A percentile compares a stretch with the other conserved stretches of the same genome.
Evolutionary conservation across 352 stramenopile species (phyloP).

Genomic region (Globisporangium nunn): DNA sequence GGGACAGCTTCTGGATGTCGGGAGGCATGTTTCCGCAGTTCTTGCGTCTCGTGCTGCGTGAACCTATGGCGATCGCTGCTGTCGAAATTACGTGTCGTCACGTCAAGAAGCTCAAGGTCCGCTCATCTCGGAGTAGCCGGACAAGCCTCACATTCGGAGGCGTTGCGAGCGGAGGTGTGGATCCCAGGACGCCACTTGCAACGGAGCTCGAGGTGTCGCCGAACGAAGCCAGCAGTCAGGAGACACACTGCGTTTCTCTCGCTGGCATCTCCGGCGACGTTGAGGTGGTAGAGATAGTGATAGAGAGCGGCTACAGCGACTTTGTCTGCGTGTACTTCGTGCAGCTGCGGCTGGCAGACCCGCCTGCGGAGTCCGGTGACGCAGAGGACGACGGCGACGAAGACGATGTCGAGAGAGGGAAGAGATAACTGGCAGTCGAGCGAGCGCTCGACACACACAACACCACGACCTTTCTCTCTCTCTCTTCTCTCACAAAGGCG

Average conservation of each 20-base stretch:
- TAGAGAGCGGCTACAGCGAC: constrained; percentile 59
- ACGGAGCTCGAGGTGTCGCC: constrained; percentile 28
- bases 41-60: constrained; percentile 48
- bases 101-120: constrained; percentile 51
- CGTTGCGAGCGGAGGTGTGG: constrained; percentile 18
- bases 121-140: constrained; percentile 24
- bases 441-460: not conserved
- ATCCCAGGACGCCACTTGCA: not conserved
- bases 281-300: constrained; percentile 59
- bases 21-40: constrained; percentile 71
- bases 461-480: not conserved
- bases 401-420: not conserved
- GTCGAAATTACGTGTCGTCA: constrained; percentile 71
- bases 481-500: not conserved
- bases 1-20: constrained; percentile 58
- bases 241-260: constrained; percentile 46
- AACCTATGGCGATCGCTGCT: constrained; percentile 41
- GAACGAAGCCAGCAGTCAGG: constrained; percentile 36
- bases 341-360: constrained; percentile 10
- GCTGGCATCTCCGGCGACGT: constrained; percentile 2
- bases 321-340: constrained; percentile 70
- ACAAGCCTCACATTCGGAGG: constrained; percentile 16
- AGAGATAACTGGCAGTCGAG: not conserved
- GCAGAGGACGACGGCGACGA: constrained; percentile 1
- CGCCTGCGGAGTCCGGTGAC: constrained; percentile 16